Base-by-base conservation (phyloP, 1,139 yeast species). In the Blastobotrys arbuscula region DNA sequence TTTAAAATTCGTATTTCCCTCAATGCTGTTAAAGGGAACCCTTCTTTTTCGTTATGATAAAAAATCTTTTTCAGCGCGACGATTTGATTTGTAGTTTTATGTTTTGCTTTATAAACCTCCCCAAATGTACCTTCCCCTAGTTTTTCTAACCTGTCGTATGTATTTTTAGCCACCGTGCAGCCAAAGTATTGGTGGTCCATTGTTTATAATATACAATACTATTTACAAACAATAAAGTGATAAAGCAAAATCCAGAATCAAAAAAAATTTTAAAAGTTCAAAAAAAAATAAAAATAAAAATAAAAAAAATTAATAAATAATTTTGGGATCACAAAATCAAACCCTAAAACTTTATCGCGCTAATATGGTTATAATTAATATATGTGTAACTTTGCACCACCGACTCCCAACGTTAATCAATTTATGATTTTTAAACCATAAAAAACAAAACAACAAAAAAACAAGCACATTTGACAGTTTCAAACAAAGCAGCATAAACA, bases 11-110 rank as follows among this genome's bases (percentile, higher is more conserved):
- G 79, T 53, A 92, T 89, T 62, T 94, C 99, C 55, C 99, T 75
- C 68, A 90, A 78, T 3, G 98, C 97, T 0, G 98, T 94, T 21
- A 94, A 82, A 1, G 99, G 98, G 63, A 92, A 89, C 31, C 96
- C 92, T 58, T 89, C 96, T 59, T 85, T 87, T 42, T 85, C 88
- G 48, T 86, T 84, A 60, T 86, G 92, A 55, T 86, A 78, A 20
- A 90, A 72, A 44, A 92, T 78, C 62, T 85, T 87, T 65, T 94
- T 94, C 58, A 94, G 72, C 1, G 97, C 97, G 19, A 89, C 97
- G 21, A 79, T 70, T 50, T 78, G 73, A 16, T 77, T 72, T 0
- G 79, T 66, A 15, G 68, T 66, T 40, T 68, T 64, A 55, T 76
- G 78, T 18, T 70, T 60, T 4, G 96, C 97, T 60, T 84, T 84